Evolutionary conservation across 1,284 basidiomycete species (phyloP), one percentile per base, ranked within the genome.

Genomic region (Schizophyllum amplum): DNA sequence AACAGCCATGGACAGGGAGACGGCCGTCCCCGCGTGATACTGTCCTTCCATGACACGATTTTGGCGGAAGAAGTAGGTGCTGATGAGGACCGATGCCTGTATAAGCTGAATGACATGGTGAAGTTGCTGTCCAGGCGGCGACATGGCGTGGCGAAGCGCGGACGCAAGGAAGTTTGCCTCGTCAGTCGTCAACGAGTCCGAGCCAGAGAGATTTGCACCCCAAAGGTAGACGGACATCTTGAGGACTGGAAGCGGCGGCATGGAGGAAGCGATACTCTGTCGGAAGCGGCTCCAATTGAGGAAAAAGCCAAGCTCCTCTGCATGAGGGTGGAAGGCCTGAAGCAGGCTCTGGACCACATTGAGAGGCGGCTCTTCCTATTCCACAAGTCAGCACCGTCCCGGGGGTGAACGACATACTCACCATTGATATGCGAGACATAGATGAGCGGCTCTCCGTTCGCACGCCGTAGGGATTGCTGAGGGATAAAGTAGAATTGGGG

Each of bases 11-110:
- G 56, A 53, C 5, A 62, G 59, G 11, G 59, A 58, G 54, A 59
- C 59, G 5, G 61, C 57, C 52, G 53, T 59, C 7, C 59, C 60
- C 24, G 25, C 46, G 51, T 62, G 58, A 22, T 60, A 60, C 27
- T 62, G 57, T 2, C 59, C 59, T 47, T 62, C 59, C 17, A 60
- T 26, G 22, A 62, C 57, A 11, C 59, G 59, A 15, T 58, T 57
- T 25, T 51, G 59, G 26, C 59, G 53, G 24, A 62, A 24, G 42
- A 62, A 59, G 52, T 62, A 62, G 4, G 52, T 56, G 7, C 59
- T 47, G 17, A 60, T 57, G n/a, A 62, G 57, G 52, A 60, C 52
- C 27, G 60, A 57, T 2, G 61, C 61, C 47, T 62, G 61, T 9
- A 60, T 56, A 1, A 59, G 57, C 53, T 62, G 57, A 15, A 60